Evolutionary conservation across 176 grass and related monocot species (phyloP).

Genomic region (Pontederia crassipes): DNA sequence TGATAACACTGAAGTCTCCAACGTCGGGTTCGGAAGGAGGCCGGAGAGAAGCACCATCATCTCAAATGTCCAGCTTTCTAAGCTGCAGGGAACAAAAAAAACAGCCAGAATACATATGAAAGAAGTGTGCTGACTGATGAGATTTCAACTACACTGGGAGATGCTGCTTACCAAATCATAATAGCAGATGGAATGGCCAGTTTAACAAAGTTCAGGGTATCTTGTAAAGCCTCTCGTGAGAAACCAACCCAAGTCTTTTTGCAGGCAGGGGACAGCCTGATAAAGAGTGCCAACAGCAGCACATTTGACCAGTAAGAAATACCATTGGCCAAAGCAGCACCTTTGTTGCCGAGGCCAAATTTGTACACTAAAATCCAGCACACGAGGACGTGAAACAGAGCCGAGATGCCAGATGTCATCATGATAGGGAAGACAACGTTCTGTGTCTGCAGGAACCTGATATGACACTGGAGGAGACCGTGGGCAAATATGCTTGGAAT

Average conservation of each 20-base stretch:
- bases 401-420: constrained; percentile 37
- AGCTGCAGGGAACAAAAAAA: constrained; percentile 18
- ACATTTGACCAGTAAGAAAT: constrained; percentile 55
- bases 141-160: not conserved
- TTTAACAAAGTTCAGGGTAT: constrained; percentile 30
- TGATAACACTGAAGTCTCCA: constrained; percentile 70
- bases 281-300: constrained; percentile 45
- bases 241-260: constrained; percentile 43
- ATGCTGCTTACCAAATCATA: constrained; percentile 53
- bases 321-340: constrained; percentile 45
- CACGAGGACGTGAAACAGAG: constrained; percentile 34
- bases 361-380: constrained; percentile 70
- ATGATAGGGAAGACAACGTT: constrained; percentile 59
- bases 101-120: not conserved
- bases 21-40: constrained; percentile 70
- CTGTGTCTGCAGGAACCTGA: constrained; percentile 57
- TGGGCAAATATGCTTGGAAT: constrained; percentile 54
- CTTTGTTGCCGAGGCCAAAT: constrained; percentile 48
- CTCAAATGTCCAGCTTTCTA: constrained; percentile 89
- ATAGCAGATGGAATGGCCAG: constrained; percentile 50
- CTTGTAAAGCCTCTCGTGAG: constrained; percentile 37
- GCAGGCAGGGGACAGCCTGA: constrained; percentile 41
- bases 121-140: too few species aligned
- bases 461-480: constrained; percentile 47
- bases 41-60: constrained; percentile 75